Percentiles rank a stretch among this genome's conserved stretches.
These are phyloP conservation scores for Solanum piurae DNA, from an alignment of 257 asterid species.

Conservation along the genomic window DNA sequence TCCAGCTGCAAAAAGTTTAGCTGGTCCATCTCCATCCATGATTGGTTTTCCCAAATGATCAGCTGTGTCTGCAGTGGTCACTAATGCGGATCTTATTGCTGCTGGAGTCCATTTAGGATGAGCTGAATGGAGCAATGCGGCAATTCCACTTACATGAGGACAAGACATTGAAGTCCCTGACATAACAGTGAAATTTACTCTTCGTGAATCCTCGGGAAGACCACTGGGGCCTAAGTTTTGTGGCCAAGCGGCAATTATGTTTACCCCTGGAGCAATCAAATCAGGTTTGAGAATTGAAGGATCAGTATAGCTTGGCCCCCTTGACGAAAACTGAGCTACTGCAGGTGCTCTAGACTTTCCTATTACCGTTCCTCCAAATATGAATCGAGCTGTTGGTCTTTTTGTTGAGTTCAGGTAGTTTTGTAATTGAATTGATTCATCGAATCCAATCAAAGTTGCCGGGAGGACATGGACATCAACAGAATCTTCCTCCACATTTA, in stretches of 20 bases:
- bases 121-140: slow-evolving; percentile 63
- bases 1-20: slow-evolving; percentile 62
- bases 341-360: slow-evolving; percentile 70
- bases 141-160: slow-evolving; percentile 79
- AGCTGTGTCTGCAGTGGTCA: slow-evolving; percentile 64
- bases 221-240: slow-evolving; percentile 84
- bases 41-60: slow-evolving; percentile 61
- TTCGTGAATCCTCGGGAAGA: slow-evolving; percentile 76
- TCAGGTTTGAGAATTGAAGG: slow-evolving; percentile 85
- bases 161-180: slow-evolving; percentile 98
- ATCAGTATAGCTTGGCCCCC: slow-evolving; percentile 81
- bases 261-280: slow-evolving; percentile 86
- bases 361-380: slow-evolving; percentile 58
- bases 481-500: slow-evolving; percentile 76
- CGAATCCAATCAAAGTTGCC: slow-evolving; percentile 62
- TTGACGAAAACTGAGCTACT: slow-evolving; percentile 80
- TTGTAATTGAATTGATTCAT: slow-evolving; percentile 45
- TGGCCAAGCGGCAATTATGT: slow-evolving; percentile 93
- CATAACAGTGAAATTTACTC: slow-evolving; percentile 84
- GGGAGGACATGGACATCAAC: slow-evolving; percentile 79
- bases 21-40: slow-evolving; percentile 65
- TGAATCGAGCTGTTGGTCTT: slow-evolving; percentile 50
- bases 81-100: slow-evolving; percentile 71
- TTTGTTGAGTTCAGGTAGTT: slow-evolving; percentile 44
- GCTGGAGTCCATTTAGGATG: slow-evolving; percentile 82